Base-by-base conservation (phyloP, 257 asterid species). In the Lycium barbarum region DNA sequence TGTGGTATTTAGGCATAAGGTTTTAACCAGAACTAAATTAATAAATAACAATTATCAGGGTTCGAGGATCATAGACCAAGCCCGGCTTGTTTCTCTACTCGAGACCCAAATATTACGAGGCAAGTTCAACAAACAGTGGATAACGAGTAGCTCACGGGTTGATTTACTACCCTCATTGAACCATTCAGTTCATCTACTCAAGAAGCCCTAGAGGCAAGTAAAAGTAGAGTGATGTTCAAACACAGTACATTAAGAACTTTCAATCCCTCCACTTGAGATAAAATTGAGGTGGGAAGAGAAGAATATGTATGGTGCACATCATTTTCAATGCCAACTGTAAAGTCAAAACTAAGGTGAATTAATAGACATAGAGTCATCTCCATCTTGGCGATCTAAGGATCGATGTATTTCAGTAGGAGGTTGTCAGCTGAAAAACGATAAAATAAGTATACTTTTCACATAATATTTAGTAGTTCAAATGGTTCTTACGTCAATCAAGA, bases 401-500 rank as follows among this genome's bases (percentile, higher is more conserved):
- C 14, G 45, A 45, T 12, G n/a, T 73, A 73, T 47, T 73, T 72
- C 80, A 72, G 58, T 72, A 45, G 58, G 80, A 38, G 17, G 36
- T n/a, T 72, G 58, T 45, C 58, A 20, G 58, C 58, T 72, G 80
- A 22, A 45, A 72, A 72, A 45, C 5, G 80, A 14, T n/a, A 0
- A 45, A 72, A 51, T n/a, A 59, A n/a, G 9, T 59, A 51, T 45
- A 45, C 58, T 12, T 20, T n/a, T 22, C 58, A 72, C 58, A 45
- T 45, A 72, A 45, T 45, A 72, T n/a, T 43, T 72, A n/a, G 58
- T 45, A 45, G 58, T 72, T 72, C 80, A 72, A 45, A n/a, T n/a
- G 18, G 80, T 72, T 71, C 79, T 72, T 72, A 43, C 3, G 79
- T 72, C 80, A 72, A 72, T 72, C 57, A 72, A 43, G 57, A 70